These are phyloP conservation scores for Mallotus japonicus DNA, from an alignment of 441 rosid genomes.

Conservation along the genomic window DNA sequence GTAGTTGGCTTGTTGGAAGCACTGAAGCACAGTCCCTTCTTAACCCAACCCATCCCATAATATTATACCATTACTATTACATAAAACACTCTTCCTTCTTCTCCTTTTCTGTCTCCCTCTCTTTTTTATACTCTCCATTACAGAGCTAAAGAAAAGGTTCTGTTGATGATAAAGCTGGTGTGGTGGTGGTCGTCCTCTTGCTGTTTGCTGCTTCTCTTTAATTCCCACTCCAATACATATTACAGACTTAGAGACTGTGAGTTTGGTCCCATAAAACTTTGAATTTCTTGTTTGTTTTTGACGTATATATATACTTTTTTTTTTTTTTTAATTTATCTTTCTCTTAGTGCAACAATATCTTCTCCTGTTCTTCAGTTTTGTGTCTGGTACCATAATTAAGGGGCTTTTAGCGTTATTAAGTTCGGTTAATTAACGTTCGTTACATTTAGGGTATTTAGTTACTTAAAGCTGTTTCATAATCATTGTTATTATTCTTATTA, in stretches of 20 bases:
- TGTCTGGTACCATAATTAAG: background rate
- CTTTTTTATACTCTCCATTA: conserved; percentile 17
- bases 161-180: conserved; percentile 15
- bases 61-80: background rate
- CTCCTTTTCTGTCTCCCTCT: background rate
- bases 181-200: conserved; percentile 18
- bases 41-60: background rate
- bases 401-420: background rate
- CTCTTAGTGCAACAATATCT: background rate
- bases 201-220: conserved; percentile 10
- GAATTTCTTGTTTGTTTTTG: conserved; percentile 15
- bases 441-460: background rate
- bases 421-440: background rate
- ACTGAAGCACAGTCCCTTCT: conserved; percentile 40
- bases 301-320: background rate
- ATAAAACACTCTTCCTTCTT: too few relatives aligned
- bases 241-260: conserved; percentile 18
- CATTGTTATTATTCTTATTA: background rate
- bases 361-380: background rate
- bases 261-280: conserved; percentile 31
- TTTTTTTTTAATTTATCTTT: background rate
- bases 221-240: conserved; percentile 1
- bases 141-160: conserved; percentile 2
- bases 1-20: conserved; percentile 71
- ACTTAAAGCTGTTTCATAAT: background rate